Evolutionary conservation across 768 basidiomycete species (phyloP).

Genomic region (Clathrus columnatus): DNA sequence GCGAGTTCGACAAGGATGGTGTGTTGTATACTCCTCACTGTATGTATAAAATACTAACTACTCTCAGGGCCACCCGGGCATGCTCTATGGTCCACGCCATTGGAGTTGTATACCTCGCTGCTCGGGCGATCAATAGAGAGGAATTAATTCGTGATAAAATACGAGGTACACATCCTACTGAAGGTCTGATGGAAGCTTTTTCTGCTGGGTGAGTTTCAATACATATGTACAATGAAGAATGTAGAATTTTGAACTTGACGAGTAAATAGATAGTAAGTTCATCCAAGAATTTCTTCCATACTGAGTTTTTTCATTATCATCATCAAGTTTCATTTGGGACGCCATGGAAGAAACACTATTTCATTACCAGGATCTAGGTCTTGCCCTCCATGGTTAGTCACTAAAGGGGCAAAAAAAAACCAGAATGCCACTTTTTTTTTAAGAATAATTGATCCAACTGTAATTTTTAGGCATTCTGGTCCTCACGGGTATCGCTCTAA

Average conservation of each 20-base stretch:
- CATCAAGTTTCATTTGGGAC: conserved; percentile 75
- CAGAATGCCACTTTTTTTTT: conserved; percentile 52
- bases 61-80: conserved; percentile 36
- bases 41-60: not conserved
- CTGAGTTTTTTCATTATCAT: not conserved
- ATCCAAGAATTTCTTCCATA: conserved; percentile 4
- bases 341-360: conserved; percentile 51
- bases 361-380: conserved; percentile 63
- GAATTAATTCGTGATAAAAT: conserved; percentile 51
- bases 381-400: conserved; percentile 61
- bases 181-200: conserved; percentile 55
- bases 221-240: not conserved
- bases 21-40: conserved; percentile 16
- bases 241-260: not conserved
- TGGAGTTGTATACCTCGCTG: conserved; percentile 55
- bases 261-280: not conserved
- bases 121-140: conserved; percentile 40
- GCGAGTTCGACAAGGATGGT: conserved; percentile 31
- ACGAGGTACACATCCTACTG: conserved; percentile 62
- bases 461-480: conserved; percentile 67
- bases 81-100: conserved; percentile 69
- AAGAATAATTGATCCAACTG: conserved; percentile 63
- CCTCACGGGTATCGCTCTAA: conserved; percentile 4
- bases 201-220: conserved; percentile 51
- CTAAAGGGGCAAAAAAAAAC: conserved; percentile 2